A percentile compares a stretch with the other conserved stretches of the same genome.
Conservation (phyloP, 202 grass and related monocot species). For the Zoysia matrella region DNA sequence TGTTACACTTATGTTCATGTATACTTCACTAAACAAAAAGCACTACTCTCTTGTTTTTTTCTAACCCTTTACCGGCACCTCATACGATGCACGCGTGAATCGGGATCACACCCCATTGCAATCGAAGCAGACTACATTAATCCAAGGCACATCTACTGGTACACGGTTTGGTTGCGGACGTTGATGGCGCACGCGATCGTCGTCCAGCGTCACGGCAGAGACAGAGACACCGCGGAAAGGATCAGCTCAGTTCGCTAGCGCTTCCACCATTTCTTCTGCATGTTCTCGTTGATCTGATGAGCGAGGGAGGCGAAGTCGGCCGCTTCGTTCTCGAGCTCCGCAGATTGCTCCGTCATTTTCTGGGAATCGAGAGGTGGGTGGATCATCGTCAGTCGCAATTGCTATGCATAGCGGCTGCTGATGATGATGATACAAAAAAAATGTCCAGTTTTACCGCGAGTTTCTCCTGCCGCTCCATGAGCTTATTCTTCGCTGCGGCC, state of each 20-base stretch:
- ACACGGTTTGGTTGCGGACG: not conserved
- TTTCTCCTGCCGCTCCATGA: slow-evolving; percentile 80
- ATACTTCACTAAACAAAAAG: too few species aligned
- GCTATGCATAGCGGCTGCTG: not conserved
- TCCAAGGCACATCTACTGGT: not conserved
- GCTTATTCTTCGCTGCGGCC: slow-evolving; percentile 81
- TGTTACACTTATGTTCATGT: too few species aligned
- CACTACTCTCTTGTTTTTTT: too few species aligned
- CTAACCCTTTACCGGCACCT: too few species aligned
- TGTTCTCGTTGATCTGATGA: slow-evolving; percentile 69
- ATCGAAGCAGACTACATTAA: not conserved
- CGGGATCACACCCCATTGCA: not conserved
- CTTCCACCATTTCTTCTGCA: slow-evolving; percentile 93
- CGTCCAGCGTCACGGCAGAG: not conserved
- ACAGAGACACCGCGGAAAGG: too few species aligned
- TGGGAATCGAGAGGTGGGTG: slow-evolving; percentile 26
- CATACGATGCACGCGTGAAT: not conserved
- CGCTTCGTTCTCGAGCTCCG: slow-evolving; percentile 78
- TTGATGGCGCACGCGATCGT: not conserved
- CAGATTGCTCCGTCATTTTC: slow-evolving; percentile 70
- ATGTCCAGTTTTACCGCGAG: slow-evolving; percentile 51
- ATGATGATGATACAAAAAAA: not conserved
- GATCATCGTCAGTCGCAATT: not conserved
- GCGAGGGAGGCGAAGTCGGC: slow-evolving; percentile 77
- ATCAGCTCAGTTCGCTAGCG: not conserved